These are phyloP conservation scores for Nicotiana obtusifolia DNA, from an alignment of 257 asterid species.

Conservation along the genomic window DNA sequence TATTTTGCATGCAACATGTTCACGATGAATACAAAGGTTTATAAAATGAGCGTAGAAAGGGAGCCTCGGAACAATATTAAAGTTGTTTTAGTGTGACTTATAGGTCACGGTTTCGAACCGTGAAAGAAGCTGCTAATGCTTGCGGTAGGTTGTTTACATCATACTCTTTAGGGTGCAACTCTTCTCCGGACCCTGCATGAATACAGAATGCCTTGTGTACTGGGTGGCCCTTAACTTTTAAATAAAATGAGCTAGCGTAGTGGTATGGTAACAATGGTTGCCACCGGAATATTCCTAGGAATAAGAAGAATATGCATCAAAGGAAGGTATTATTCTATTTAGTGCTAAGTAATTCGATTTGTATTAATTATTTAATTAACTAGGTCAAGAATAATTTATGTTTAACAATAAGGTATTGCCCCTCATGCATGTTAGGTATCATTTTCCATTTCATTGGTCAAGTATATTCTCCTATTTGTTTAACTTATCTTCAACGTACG, in stretches of 20 bases:
- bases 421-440: constrained; percentile 8
- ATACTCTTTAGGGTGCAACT: fast-evolving
- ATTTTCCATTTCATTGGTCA: constrained; percentile 20
- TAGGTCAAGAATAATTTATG: constrained; percentile 30
- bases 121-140: fast-evolving
- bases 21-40: too few relatives aligned
- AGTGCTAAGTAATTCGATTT: not conserved
- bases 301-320: constrained; percentile 27
- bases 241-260: not conserved
- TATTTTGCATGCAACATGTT: not conserved
- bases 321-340: not conserved
- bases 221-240: too few relatives aligned
- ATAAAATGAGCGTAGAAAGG: not conserved
- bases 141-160: fast-evolving
- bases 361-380: constrained; percentile 21
- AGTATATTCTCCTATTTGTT: constrained; percentile 23
- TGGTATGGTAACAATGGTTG: not conserved
- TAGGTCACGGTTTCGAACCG: too few relatives aligned
- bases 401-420: not conserved
- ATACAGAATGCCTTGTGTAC: fast-evolving
- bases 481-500: constrained; percentile 23
- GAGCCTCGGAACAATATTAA: fast-evolving
- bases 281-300: constrained; percentile 31
- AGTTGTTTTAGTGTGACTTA: too few relatives aligned
- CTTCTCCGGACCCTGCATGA: fast-evolving